These are phyloP conservation scores for Ormosia semicastrata DNA, from an alignment of 306 rosid species.

Conservation along the genomic window DNA sequence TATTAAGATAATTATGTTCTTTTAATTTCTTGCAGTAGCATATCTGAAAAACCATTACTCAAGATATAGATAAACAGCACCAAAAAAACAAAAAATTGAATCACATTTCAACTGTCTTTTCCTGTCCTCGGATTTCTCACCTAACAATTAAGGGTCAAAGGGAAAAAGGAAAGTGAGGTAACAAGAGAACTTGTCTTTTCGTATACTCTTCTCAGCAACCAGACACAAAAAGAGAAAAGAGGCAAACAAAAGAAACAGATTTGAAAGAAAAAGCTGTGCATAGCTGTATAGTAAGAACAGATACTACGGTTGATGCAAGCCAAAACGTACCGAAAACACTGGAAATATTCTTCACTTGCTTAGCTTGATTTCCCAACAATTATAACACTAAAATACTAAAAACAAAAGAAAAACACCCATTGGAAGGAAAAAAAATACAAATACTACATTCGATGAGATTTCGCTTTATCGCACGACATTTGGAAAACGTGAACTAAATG, in stretches of 20 bases:
- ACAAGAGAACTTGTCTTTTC: constrained; percentile 35
- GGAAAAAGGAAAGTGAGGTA: constrained; percentile 9
- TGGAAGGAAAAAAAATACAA: background rate
- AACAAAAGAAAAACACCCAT: background rate
- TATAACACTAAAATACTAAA: background rate
- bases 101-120: constrained; percentile 11
- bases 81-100: background rate
- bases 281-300: constrained; percentile 26
- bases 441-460: background rate
- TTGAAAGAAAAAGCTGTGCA: constrained; percentile 3
- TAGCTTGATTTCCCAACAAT: background rate
- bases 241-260: constrained; percentile 31
- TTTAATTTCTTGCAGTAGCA: background rate
- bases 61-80: background rate
- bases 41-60: constrained; percentile 3
- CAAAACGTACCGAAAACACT: background rate
- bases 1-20: background rate
- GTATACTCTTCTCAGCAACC: constrained; percentile 12
- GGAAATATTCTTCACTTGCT: background rate
- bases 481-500: background rate
- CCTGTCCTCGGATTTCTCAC: constrained; percentile 37
- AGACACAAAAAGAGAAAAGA: constrained; percentile 8
- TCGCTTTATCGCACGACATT: background rate
- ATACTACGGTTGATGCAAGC: background rate
- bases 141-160: constrained; percentile 6